phyloP scores from a whole-genome alignment of 352 stramenopile species.

The Phytophthora idaei region DNA sequence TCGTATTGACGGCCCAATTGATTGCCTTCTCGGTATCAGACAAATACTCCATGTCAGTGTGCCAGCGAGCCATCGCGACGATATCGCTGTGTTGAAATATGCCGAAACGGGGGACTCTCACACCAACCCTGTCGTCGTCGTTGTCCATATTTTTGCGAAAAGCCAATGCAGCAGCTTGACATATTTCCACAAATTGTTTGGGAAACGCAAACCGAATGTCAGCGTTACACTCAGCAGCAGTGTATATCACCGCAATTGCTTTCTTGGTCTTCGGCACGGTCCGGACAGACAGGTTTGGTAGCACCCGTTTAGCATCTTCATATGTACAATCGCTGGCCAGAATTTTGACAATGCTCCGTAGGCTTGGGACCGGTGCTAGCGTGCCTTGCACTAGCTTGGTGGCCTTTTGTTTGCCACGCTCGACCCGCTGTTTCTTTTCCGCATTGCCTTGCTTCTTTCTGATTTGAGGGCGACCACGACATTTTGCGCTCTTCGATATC shows the following conservation, averaged over 20 bases:
- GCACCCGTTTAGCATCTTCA: not conserved
- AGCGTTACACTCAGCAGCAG: not conserved
- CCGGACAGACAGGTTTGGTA: not conserved
- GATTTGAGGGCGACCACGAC: constrained; percentile 1
- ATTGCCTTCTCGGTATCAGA: not conserved
- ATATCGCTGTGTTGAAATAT: constrained; percentile 6
- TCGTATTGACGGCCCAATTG: constrained; percentile 13
- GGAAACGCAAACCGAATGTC: constrained; percentile 13
- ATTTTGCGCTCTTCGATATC: constrained; percentile 1
- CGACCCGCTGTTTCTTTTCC: constrained; percentile 4
- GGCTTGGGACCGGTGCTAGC: constrained; percentile 1
- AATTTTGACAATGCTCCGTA: not conserved
- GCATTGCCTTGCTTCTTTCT: not conserved
- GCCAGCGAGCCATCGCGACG: constrained; percentile 3
- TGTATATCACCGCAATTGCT: constrained; percentile 1
- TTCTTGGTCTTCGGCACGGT: constrained; percentile 10
- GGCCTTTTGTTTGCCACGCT: constrained; percentile 1
- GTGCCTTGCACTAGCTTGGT: constrained; percentile 8
- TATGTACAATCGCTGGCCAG: not conserved
- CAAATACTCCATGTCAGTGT: constrained; percentile 3
- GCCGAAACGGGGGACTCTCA: constrained; percentile 10
- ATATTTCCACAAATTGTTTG: not conserved
- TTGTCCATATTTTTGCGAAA: not conserved
- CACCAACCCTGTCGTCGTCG: not conserved
- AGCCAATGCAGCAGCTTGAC: too few relatives aligned